These are phyloP conservation scores for Ophiostoma australiae DNA, from an alignment of 2,329 filamentous ascomycete species.

Conservation along the genomic window DNA sequence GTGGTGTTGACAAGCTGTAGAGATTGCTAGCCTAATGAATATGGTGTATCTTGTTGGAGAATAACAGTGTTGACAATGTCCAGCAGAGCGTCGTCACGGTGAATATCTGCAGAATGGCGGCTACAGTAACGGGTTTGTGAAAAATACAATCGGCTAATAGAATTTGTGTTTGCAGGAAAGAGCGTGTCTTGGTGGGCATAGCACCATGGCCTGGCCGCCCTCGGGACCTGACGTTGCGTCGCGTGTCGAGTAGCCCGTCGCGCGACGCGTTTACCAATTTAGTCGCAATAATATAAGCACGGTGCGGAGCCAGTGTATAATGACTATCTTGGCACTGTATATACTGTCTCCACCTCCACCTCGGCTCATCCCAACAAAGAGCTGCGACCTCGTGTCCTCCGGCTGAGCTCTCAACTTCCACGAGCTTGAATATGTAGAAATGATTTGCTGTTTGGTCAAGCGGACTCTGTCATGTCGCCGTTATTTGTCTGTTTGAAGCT, in stretches of 20 bases:
- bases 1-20: background rate
- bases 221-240: background rate
- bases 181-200: slow-evolving; percentile 12
- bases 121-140: background rate
- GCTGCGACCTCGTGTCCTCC: background rate
- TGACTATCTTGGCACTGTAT: background rate
- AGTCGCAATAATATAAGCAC: background rate
- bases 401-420: background rate
- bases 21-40: background rate
- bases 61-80: background rate
- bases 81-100: slow-evolving; percentile 11
- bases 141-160: background rate
- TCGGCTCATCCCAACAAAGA: slow-evolving; percentile 10
- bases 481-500: too few relatives aligned
- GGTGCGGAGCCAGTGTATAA: background rate
- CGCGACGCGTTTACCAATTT: slow-evolving; percentile 6
- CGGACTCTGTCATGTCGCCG: too few relatives aligned
- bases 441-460: background rate
- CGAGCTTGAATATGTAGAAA: background rate
- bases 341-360: slow-evolving; percentile 5
- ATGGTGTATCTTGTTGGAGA: background rate
- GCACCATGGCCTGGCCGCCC: background rate
- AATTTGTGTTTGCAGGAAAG: background rate
- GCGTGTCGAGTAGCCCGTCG: background rate
- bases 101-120: background rate